Evolutionary conservation across 371 early-diverging fungal species (phyloP), one percentile per base, ranked within the genome.

Genomic region (Mortierella polycephala): DNA sequence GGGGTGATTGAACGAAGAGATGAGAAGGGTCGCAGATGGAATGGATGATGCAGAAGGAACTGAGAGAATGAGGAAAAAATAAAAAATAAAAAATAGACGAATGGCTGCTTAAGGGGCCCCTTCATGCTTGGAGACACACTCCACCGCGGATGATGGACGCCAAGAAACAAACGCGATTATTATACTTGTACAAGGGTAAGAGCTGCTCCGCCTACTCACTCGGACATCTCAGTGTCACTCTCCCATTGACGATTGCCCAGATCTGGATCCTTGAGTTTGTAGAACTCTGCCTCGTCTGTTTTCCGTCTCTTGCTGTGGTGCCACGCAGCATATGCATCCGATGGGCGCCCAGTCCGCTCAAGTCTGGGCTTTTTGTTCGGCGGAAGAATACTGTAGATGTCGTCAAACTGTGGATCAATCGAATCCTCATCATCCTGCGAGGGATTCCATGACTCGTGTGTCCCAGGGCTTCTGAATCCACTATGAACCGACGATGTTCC

Each of bases 241-340:
- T 50, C 71, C 53, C 50, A 60, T 41, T 18, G 40, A 5, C 21
- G 59, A 1, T 70, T 49, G 20, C 60, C 57, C 37, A 56, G 23
- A 9, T 64, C 45, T 0, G 51, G 66, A 18, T 65, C 57, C 53
- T 65, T 64, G 30, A 79, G 60, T 47, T 79, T 79, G 18, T 54
- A 63, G 42, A 69, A 79, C 57, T 50, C 64, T 1, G 42, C 40
- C 2, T 58, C 65, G 6, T 72, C 79, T 56, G 30, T 69, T 37
- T 79, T 79, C 10, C 79, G 72, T 47, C 79, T 20, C 18, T 79
- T 79, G 58, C 60, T 72, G 44, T 79, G 79, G 42, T 79, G 79
- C 69, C 73, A 69, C 7, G 73, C 69, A 6, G 79, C 79, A 10
- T 57, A 50, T 2, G 65, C 63, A 62, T 79, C 79, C 11, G 79